These are phyloP conservation scores for Ramaria sp. DNA, from an alignment of 768 basidiomycete genomes.

Conservation along the genomic window DNA sequence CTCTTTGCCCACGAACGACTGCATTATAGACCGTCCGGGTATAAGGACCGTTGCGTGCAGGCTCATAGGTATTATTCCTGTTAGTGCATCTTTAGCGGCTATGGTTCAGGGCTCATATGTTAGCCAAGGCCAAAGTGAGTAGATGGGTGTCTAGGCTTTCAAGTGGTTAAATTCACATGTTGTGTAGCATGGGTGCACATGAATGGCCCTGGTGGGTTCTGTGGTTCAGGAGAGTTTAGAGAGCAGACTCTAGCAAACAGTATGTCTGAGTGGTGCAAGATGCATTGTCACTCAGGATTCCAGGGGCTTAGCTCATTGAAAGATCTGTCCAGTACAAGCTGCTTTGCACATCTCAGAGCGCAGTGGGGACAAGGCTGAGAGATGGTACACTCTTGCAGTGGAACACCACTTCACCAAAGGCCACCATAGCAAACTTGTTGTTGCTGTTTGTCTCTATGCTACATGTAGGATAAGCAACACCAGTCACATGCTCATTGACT, in stretches of 20 bases:
- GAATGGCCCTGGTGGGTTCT: too few relatives aligned
- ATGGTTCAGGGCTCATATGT: constrained; percentile 90
- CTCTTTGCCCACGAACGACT: too few relatives aligned
- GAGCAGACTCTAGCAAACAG: too few relatives aligned
- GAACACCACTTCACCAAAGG: constrained; percentile 93
- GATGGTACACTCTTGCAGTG: constrained; percentile 88
- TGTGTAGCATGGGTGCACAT: constrained; percentile 65
- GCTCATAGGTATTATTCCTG: too few relatives aligned
- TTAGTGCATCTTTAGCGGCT: too few relatives aligned
- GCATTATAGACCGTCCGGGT: too few relatives aligned
- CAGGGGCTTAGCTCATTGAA: constrained; percentile 53
- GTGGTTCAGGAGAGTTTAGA: too few relatives aligned
- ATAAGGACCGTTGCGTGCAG: too few relatives aligned
- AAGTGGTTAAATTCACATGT: constrained; percentile 31
- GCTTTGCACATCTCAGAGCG: too few relatives aligned
- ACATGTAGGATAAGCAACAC: constrained; percentile 87
- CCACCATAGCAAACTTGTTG: constrained; percentile 82
- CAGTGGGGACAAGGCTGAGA: constrained; percentile 64
- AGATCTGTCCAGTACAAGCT: too few relatives aligned
- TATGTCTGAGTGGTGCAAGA: neutral
- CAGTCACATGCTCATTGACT: too few relatives aligned
- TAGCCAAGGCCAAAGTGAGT: constrained; percentile 83
- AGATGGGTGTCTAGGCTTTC: too few relatives aligned
- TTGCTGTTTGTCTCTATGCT: constrained; percentile 92
- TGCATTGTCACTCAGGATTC: neutral